These are phyloP conservation scores for Lachancea sp. DNA, from an alignment of 805 yeast genomes.

Conservation along the genomic window DNA sequence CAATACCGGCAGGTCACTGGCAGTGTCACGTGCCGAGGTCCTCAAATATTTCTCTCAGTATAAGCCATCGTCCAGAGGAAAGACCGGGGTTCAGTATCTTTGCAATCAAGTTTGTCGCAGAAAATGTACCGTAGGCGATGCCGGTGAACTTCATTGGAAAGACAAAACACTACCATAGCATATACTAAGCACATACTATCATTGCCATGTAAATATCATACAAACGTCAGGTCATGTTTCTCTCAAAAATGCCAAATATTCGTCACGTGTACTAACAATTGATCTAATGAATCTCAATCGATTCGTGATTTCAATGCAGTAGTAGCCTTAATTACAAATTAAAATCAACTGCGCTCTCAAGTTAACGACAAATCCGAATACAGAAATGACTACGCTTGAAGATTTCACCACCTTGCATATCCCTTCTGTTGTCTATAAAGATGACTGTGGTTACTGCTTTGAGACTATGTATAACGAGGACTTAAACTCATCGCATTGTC, in stretches of 20 bases:
- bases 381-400: constrained; percentile 12
- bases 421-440: constrained; percentile 56
- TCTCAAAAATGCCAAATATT: too few species aligned
- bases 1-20: constrained; percentile 55
- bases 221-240: too few species aligned
- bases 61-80: constrained; percentile 22
- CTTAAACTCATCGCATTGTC: constrained; percentile 21
- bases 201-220: too few species aligned
- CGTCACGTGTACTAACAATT: too few species aligned
- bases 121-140: constrained; percentile 17
- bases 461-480: constrained; percentile 52
- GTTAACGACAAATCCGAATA: background rate
- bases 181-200: constrained; percentile 8
- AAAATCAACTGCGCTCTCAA: background rate
- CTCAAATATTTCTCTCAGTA: constrained; percentile 47
- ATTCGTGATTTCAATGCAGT: too few species aligned
- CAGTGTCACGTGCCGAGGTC: constrained; percentile 65
- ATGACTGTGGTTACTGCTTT: constrained; percentile 85
- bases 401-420: constrained; percentile 13
- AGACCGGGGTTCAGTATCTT: constrained; percentile 21
- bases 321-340: too few species aligned
- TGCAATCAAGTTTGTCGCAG: constrained; percentile 18
- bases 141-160: constrained; percentile 13
- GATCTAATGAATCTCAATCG: too few species aligned
- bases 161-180: constrained; percentile 1